Evolutionary conservation across 2,329 filamentous ascomycete species (phyloP).

Genomic region (Penicillium sp.): DNA sequence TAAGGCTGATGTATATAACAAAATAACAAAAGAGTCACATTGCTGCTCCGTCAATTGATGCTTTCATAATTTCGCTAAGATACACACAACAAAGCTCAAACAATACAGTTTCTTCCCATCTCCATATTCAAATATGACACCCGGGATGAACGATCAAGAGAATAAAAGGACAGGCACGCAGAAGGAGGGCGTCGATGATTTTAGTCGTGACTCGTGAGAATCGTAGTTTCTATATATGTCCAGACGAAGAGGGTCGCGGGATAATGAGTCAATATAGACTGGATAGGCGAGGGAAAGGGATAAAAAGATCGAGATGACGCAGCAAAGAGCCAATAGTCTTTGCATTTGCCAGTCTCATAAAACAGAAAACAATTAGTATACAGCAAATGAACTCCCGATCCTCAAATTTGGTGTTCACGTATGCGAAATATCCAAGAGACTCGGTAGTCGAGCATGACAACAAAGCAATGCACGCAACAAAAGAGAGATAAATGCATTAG

Average conservation of each 20-base stretch:
- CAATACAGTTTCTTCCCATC: not conserved
- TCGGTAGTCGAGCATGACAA: not conserved
- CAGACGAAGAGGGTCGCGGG: not conserved
- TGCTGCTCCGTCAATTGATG: not conserved
- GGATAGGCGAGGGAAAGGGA: slow-evolving; percentile 8
- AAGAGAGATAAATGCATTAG: not conserved
- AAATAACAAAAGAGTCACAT: not conserved
- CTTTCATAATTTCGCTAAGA: not conserved
- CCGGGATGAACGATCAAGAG: slow-evolving; percentile 30
- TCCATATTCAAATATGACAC: not conserved
- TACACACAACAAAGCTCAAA: not conserved
- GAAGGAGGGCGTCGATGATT: slow-evolving; percentile 16
- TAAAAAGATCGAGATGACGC: not conserved
- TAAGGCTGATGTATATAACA: not conserved
- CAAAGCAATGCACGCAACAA: not conserved
- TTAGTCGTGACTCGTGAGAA: slow-evolving; percentile 27
- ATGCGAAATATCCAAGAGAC: slow-evolving; percentile 10
- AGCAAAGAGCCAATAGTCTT: not conserved
- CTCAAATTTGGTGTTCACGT: not conserved
- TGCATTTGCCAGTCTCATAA: not conserved
- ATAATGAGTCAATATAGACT: slow-evolving; percentile 18
- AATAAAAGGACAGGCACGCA: not conserved
- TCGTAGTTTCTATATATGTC: slow-evolving; percentile 27
- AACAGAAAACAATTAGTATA: not conserved
- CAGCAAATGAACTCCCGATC: not conserved